These are phyloP conservation scores for Blastosporella zonata DNA, from an alignment of 1,284 basidiomycete species.

Conservation along the genomic window DNA sequence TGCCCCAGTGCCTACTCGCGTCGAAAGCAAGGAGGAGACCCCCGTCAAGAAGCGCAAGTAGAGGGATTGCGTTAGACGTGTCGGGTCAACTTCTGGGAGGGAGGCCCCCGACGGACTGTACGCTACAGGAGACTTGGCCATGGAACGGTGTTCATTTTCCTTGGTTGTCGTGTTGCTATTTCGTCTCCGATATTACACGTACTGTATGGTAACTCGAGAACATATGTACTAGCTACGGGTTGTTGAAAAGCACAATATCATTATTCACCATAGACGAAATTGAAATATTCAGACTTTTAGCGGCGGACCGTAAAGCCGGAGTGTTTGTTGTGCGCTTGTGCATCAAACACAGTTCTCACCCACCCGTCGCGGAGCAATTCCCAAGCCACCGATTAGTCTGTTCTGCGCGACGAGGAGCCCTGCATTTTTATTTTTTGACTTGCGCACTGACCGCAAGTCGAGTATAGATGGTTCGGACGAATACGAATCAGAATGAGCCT, in stretches of 20 bases:
- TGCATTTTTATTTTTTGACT: background rate
- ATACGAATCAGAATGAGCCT: conserved; percentile 19
- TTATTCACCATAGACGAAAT: conserved; percentile 4
- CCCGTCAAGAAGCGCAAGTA: conserved; percentile 51
- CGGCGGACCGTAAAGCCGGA: background rate
- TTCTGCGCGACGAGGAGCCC: conserved; percentile 8
- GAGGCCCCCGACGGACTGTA: conserved; percentile 15
- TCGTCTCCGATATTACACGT: conserved; percentile 14
- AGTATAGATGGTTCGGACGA: conserved; percentile 12
- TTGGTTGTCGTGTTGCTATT: conserved; percentile 19
- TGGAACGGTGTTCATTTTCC: conserved; percentile 14
- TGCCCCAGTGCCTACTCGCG: conserved; percentile 61
- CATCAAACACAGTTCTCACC: conserved; percentile 13
- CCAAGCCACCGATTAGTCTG: conserved; percentile 7
- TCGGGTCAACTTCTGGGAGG: conserved; percentile 15
- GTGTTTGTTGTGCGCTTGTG: conserved; percentile 14
- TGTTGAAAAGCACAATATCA: conserved; percentile 15
- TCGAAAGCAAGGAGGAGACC: conserved; percentile 51
- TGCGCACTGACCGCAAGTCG: conserved; percentile 3
- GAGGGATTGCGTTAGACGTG: conserved; percentile 2
- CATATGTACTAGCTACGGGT: conserved; percentile 19
- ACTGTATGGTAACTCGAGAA: conserved; percentile 14
- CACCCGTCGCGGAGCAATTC: conserved; percentile 3
- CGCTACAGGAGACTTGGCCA: conserved; percentile 10
- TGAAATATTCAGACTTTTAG: no score